A percentile compares a stretch with the other conserved stretches of the same genome.
phyloP scores from a whole-genome alignment of 2,329 filamentous ascomycete genomes.

The Fusarium equiseti region DNA sequence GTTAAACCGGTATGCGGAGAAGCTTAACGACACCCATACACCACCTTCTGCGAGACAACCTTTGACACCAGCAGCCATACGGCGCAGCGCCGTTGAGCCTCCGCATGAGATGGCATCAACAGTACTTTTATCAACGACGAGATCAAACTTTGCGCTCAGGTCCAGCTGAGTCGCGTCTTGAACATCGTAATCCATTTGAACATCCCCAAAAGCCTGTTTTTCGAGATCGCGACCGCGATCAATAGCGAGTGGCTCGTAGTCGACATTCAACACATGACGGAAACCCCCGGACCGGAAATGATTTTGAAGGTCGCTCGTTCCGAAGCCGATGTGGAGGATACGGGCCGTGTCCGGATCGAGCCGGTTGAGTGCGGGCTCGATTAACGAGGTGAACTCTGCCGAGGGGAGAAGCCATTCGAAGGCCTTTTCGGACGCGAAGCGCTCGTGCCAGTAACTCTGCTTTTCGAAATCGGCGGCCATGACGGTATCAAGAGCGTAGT shows the following conservation, averaged over 20 bases:
- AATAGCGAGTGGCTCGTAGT: slow-evolving; percentile 63
- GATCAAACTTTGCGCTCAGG: slow-evolving; percentile 50
- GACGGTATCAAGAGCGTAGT: slow-evolving; percentile 22
- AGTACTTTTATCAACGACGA: slow-evolving; percentile 64
- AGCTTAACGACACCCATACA: slow-evolving; percentile 63
- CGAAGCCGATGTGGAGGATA: slow-evolving; percentile 62
- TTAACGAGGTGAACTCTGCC: slow-evolving; percentile 54
- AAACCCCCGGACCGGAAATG: slow-evolving; percentile 59
- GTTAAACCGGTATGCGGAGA: slow-evolving; percentile 58
- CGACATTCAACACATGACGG: slow-evolving; percentile 60
- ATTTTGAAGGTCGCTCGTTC: slow-evolving; percentile 64
- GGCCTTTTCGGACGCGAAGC: slow-evolving; percentile 58
- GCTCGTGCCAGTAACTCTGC: slow-evolving; percentile 62
- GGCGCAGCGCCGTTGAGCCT: slow-evolving; percentile 53
- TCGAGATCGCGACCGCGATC: slow-evolving; percentile 59
- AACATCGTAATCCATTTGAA: slow-evolving; percentile 58
- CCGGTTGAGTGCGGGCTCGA: slow-evolving; percentile 54
- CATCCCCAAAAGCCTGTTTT: slow-evolving; percentile 56
- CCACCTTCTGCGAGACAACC: slow-evolving; percentile 53
- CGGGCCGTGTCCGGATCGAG: slow-evolving; percentile 45
- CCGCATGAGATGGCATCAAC: slow-evolving; percentile 62
- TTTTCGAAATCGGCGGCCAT: slow-evolving; percentile 60
- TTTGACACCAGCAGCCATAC: slow-evolving; percentile 56
- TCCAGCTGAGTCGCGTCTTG: slow-evolving; percentile 59
- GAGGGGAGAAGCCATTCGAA: slow-evolving; percentile 64